Base-by-base conservation (phyloP, 176 grass and related monocot genomes). In the Oryza officinalis region DNA sequence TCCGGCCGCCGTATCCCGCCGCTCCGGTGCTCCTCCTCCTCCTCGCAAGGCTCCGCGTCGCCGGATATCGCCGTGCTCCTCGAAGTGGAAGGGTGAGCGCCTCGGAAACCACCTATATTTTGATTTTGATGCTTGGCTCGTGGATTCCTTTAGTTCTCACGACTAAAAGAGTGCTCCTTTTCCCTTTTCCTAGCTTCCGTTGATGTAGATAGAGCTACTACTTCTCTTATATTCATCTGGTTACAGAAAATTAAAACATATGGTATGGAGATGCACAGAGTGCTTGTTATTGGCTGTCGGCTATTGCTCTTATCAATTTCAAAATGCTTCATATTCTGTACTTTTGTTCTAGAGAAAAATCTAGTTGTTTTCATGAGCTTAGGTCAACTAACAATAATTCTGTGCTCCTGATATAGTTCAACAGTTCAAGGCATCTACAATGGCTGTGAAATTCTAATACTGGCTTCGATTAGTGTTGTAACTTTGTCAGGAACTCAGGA, bases 71-170 rank as follows among this genome's bases (percentile, higher is more conserved):
- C 78, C 10, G 67, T 93, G 23, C 81, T 93, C 40, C 45, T 93
- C 8, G 88, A 93, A 81, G 87, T 93, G 3, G 91, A 93, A 87
- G 91, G 91, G 88, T 88, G 38, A 81, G 89, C 10, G 6, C 60
- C 20, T 10, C 38, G 1, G 28, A 74, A 67, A 78, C 8, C 25
- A 63, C 49, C 18, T 15, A 22, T n/a, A 20, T 75, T 89, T 41
- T 63, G 43, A 26, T 75, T 89, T 40, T 63, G 41, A 25, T 69
- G 28, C 41, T 66, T 69, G 13, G 17, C 15, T 80, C 22, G 2
- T 71, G 37, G 14, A 38, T 76, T 60, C 32, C 18, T 40, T 10
- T 31, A 22, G 9, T 77, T 27, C 15, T 81, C 79, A 37, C n/a
- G 8, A 10, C n/a, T 22, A 27, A 79, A 59, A 63, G 12, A 35